These are phyloP conservation scores for Phylloporus rhodoxanthus DNA, from an alignment of 768 basidiomycete genomes.

Conservation along the genomic window DNA sequence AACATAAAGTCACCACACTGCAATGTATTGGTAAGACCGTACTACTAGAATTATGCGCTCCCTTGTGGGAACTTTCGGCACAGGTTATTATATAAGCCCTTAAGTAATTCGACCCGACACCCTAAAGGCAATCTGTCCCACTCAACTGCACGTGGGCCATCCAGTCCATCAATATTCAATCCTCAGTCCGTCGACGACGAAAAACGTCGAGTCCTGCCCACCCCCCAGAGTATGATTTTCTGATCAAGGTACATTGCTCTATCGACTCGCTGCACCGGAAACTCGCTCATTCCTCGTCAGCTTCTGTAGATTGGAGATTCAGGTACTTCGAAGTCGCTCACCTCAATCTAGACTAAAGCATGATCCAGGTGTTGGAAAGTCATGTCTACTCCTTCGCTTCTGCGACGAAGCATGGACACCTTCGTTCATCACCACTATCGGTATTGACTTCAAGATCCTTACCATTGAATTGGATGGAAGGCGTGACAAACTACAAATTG, in stretches of 20 bases:
- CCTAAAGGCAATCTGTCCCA: too few relatives aligned
- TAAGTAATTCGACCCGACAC: too few relatives aligned
- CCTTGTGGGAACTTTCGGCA: too few relatives aligned
- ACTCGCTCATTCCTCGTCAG: constrained; percentile 33
- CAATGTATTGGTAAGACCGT: too few relatives aligned
- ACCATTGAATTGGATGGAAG: constrained; percentile 98
- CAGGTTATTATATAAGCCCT: too few relatives aligned
- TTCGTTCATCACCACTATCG: constrained; percentile 98
- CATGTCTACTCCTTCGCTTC: constrained; percentile 91
- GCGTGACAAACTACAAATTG: constrained; percentile 98
- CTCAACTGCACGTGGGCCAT: too few relatives aligned
- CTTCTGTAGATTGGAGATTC: constrained; percentile 96
- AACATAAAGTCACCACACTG: too few relatives aligned
- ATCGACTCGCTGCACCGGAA: constrained; percentile 1
- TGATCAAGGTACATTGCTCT: constrained; percentile 65
- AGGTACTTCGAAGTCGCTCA: constrained; percentile 39
- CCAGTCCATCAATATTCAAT: too few relatives aligned
- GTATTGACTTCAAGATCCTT: constrained; percentile 98
- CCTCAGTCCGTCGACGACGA: too few relatives aligned
- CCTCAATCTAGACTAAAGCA: constrained; percentile 9
- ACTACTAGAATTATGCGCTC: too few relatives aligned
- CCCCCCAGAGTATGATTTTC: constrained; percentile 96
- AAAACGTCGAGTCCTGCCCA: too few relatives aligned
- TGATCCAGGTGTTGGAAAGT: constrained; percentile 84
- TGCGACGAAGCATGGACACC: constrained; percentile 99